phyloP scores from a whole-genome alignment of 2,329 filamentous ascomycete species.

The Xylariales sp. region DNA sequence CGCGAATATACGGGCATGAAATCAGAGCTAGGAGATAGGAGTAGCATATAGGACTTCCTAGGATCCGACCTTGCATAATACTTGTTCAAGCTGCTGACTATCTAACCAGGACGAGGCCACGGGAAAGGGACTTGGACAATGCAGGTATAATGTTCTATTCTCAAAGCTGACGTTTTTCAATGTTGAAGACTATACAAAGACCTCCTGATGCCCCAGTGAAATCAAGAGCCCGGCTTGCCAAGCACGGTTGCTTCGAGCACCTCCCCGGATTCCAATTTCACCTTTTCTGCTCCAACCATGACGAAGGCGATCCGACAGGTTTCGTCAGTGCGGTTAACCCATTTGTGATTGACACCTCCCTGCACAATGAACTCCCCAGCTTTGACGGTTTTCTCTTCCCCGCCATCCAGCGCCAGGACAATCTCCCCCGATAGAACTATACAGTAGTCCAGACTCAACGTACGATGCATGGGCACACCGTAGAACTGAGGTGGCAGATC shows the following conservation, averaged over 20 bases:
- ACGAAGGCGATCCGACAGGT: slow-evolving; percentile 35
- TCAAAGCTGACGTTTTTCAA: too few species aligned
- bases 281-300: slow-evolving; percentile 34
- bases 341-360: slow-evolving; percentile 39
- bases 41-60: slow-evolving; percentile 13
- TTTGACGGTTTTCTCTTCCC: slow-evolving; percentile 32
- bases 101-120: too few species aligned
- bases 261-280: slow-evolving; percentile 31
- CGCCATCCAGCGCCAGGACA: slow-evolving; percentile 34
- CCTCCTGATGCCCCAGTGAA: too few species aligned
- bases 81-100: too few species aligned
- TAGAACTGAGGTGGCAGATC: slow-evolving; percentile 25
- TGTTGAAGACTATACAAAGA: too few species aligned
- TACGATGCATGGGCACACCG: slow-evolving; percentile 38
- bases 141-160: too few species aligned
- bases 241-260: slow-evolving; percentile 31
- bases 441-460: slow-evolving; percentile 34
- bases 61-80: background rate
- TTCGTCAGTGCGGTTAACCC: slow-evolving; percentile 40
- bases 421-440: slow-evolving; percentile 35
- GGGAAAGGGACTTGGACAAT: too few species aligned
- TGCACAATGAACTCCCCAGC: slow-evolving; percentile 37
- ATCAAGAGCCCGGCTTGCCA: too few species aligned
- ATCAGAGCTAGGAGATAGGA: slow-evolving; percentile 24
- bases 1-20: slow-evolving; percentile 36